Conservation (phyloP, 768 basidiomycete species). For the Rhodotorula paludigena region DNA sequence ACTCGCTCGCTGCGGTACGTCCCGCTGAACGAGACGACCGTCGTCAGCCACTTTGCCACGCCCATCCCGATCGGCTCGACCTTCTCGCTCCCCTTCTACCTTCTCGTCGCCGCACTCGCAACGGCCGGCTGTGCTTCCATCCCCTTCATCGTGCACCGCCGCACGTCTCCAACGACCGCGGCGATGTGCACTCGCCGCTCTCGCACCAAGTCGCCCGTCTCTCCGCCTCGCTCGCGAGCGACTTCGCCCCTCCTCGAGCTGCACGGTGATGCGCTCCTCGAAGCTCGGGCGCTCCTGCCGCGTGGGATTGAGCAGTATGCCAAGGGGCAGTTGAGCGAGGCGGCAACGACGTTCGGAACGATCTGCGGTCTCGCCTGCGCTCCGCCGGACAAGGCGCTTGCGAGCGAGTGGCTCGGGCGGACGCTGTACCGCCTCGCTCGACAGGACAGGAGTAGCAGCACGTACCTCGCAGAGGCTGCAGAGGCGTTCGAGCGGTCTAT, state of each 20-base stretch:
- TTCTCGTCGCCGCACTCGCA: neutral
- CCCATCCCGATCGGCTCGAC: slow-evolving; percentile 13
- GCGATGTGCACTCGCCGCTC: no score
- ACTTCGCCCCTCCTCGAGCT: slow-evolving; percentile 21
- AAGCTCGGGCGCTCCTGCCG: slow-evolving; percentile 1
- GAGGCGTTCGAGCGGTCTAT: slow-evolving; percentile 18
- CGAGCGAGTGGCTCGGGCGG: slow-evolving; percentile 23
- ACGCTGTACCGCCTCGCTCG: slow-evolving; percentile 21
- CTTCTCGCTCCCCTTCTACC: neutral
- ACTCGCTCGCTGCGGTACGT: slow-evolving; percentile 2
- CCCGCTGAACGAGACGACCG: slow-evolving; percentile 5
- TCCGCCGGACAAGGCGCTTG: slow-evolving; percentile 3
- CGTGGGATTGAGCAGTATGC: neutral
- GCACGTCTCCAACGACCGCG: neutral
- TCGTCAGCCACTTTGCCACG: slow-evolving; percentile 14
- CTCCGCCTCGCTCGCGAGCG: neutral
- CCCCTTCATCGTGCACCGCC: neutral
- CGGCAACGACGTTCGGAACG: neutral
- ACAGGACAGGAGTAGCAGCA: neutral
- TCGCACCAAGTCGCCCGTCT: neutral
- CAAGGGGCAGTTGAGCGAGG: neutral
- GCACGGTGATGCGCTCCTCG: slow-evolving; percentile 16
- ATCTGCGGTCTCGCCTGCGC: slow-evolving; percentile 8
- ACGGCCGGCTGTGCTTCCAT: neutral
- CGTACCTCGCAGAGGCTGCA: neutral